phyloP scores from a whole-genome alignment of 2,329 filamentous ascomycete species.

The Stagonosporopsis cucurbitacearum region DNA sequence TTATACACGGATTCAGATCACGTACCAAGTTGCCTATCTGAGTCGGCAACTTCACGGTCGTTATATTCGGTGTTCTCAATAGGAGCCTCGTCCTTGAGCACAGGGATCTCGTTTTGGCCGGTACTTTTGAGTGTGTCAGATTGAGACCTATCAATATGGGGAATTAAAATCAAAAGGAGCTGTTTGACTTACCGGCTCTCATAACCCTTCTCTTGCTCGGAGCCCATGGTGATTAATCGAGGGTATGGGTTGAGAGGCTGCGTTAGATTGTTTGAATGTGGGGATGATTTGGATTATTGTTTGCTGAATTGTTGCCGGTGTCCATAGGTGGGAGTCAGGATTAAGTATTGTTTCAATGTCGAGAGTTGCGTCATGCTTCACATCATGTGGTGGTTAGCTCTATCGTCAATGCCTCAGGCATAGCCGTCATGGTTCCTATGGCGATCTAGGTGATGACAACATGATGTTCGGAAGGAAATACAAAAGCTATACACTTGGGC shows the following conservation, averaged over 20 bases:
- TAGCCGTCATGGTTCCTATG: conserved; percentile 8
- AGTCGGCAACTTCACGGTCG: conserved; percentile 53
- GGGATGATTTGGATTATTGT: neutral
- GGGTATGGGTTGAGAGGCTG: neutral
- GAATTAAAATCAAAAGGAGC: too few species aligned
- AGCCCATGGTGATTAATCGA: conserved; percentile 34
- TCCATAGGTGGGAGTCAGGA: neutral
- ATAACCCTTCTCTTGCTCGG: conserved; percentile 20
- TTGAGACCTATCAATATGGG: too few species aligned
- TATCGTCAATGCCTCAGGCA: conserved; percentile 4
- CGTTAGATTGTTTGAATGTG: neutral
- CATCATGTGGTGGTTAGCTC: neutral
- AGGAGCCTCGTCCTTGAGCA: conserved; percentile 55
- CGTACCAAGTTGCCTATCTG: conserved; percentile 56
- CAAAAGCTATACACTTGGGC: conserved; percentile 7
- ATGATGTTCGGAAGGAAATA: conserved; percentile 18
- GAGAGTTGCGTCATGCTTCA: conserved; percentile 23
- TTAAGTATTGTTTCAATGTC: conserved; percentile 20
- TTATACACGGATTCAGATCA: neutral
- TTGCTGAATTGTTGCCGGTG: neutral
- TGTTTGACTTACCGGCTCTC: conserved; percentile 14
- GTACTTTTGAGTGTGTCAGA: conserved; percentile 51
- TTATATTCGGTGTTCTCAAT: conserved; percentile 53
- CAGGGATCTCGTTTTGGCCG: conserved; percentile 54
- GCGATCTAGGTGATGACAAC: conserved; percentile 28